Evolutionary conservation across 257 asterid genomes (phyloP), one percentile per base, ranked within the genome.

Genomic region (Echium plantagineum): DNA sequence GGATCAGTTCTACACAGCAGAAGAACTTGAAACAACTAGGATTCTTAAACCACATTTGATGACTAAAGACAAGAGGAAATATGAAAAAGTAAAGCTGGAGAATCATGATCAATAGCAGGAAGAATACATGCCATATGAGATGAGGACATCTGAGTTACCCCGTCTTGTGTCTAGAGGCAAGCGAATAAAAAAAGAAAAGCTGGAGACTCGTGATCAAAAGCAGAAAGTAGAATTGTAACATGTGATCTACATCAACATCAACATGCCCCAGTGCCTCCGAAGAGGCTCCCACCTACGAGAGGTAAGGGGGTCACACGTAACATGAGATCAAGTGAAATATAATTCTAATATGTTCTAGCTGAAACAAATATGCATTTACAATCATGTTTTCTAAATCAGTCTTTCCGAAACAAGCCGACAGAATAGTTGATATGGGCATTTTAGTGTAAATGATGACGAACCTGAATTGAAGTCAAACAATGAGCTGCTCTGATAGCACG

Each of bases 401-500:
- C 8, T 19, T 52, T 52, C 3, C 21, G 22, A 52, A 42, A 42
- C 21, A 52, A 19, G 55, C 21, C 5, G 21, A 17, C 55, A 52
- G 17, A 52, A 35, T n/a, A 24, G 28, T 30, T 52, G 22, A 28
- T 15, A 7, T 30, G 21, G 21, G 12, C 57, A 59, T 63, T 49
- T 15, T 46, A 63, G 48, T 52, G 42, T 32, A 57, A 69, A 57
- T 17, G 69, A 30, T 61, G 15, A 58, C 85, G 66, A 71, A 87
- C 98, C 95, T 91, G 98, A 76, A 91, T 85, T 21, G 98, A 88
- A 58, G 98, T 91, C 77, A 91, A 84, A 71, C 98, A 91, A 80
- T 91, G 98, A 73, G 98, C 98, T 63, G 98, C 98, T 82, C 95
- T 88, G 66, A 91, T 83, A 10, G 96, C 87, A 55, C 98, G 81